Evolutionary conservation across 2,329 filamentous ascomycete genomes (phyloP), one percentile per base, ranked within the genome.

Genomic region (Pyrenophora teres): DNA sequence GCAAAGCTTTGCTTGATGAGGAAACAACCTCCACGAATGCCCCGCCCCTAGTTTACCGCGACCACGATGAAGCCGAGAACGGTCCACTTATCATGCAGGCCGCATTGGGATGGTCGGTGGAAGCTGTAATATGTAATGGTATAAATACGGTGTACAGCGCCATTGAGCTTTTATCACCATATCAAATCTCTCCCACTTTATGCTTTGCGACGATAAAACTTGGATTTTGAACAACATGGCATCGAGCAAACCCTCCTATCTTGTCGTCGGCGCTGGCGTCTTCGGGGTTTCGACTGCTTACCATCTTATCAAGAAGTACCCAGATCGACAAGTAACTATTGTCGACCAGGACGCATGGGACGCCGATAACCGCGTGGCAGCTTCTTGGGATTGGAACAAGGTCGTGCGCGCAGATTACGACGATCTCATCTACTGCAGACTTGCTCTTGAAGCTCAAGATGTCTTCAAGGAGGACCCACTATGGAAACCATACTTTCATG

Each of bases 311-410:
- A 64, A 71, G 46, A 74, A 74, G 53, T 75, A 77, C 51, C 75
- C 75, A 3, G 58, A 70, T 38, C 74, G 74, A 25, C 64, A 67
- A 10, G 56, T 78, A 32, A 77, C 75, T 1, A 63, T 78, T 15
- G 68, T 77, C 23, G 76, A 77, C 48, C 71, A 50, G 44, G 68
- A 70, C 36, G 64, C 68, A 1, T 70, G 60, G 47, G 63, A 69
- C 38, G 65, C 64, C 40, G 59, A 65, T 49, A 72, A 46, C 61
- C 67, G 66, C 41, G 64, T 76, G 25, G 86, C 85, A 27, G 87
- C 87, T 0, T 89, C 87, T 0, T 87, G 84, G 77, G 87, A 90
- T 73, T 85, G 86, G 81, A 89, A 88, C 76, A 89, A 89, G 71
- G 85, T 88, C 23, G 80, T 89, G 13, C 84, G 87, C 50, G 84